These are phyloP conservation scores for Gelatoporia subvermispora DNA, from an alignment of 768 basidiomycete species.

Conservation along the genomic window DNA sequence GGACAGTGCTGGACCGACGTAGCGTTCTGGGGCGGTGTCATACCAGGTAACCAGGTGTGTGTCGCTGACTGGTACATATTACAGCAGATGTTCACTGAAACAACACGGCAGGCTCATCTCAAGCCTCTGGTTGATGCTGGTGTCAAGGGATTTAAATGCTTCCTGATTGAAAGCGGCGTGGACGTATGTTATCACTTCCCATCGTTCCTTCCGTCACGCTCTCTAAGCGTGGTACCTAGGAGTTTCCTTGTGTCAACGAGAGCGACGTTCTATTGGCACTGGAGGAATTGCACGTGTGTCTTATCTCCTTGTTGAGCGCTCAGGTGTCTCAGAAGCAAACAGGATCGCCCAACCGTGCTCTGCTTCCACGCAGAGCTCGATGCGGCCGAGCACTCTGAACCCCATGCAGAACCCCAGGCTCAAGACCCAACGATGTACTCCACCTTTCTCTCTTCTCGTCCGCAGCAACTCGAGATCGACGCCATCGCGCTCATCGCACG, in stretches of 20 bases:
- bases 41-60: conserved; percentile 82
- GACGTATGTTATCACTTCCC: conserved; percentile 46
- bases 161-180: conserved; percentile 93
- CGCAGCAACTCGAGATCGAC: conserved; percentile 69
- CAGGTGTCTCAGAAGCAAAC: not conserved
- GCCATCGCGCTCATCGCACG: conserved; percentile 76
- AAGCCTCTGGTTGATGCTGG: conserved; percentile 72
- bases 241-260: conserved; percentile 86
- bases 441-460: conserved; percentile 85
- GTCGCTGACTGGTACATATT: not conserved
- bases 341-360: conserved; percentile 69
- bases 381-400: conserved; percentile 18
- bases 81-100: conserved; percentile 3
- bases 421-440: conserved; percentile 55
- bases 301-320: not conserved
- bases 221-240: no score
- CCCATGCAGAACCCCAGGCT: conserved; percentile 15
- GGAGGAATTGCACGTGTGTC: conserved; percentile 62
- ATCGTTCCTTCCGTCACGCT: conserved; percentile 3
- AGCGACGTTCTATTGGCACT: conserved; percentile 66
- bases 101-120: conserved; percentile 53
- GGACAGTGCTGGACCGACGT: conserved; percentile 78
- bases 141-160: conserved; percentile 96
- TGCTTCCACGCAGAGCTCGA: conserved; percentile 94
- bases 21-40: conserved; percentile 93